These are phyloP conservation scores for Thraustotheca clavata DNA, from an alignment of 352 stramenopile genomes.

Conservation along the genomic window DNA sequence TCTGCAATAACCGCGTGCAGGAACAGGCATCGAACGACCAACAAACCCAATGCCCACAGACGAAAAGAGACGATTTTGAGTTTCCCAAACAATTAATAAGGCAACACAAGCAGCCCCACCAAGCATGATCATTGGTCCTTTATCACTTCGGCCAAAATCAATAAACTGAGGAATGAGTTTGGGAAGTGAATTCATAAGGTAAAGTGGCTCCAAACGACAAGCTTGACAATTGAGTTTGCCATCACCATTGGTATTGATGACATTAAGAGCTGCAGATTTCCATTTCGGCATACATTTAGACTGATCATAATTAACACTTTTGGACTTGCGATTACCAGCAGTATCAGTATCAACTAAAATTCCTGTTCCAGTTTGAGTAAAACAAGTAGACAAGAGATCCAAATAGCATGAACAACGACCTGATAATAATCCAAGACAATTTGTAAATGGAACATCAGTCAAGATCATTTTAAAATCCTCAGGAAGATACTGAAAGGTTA, in stretches of 20 bases:
- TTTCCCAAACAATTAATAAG: slow-evolving; percentile 22
- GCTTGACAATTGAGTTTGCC: slow-evolving; percentile 66
- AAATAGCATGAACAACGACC: slow-evolving; percentile 69
- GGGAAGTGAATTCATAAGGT: slow-evolving; percentile 2
- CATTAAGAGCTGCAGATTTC: slow-evolving; percentile 33
- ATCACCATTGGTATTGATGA: slow-evolving; percentile 35
- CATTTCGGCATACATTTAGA: slow-evolving; percentile 44
- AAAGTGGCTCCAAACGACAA: slow-evolving; percentile 60
- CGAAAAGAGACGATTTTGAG: slow-evolving; percentile 22
- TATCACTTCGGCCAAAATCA: slow-evolving; percentile 22
- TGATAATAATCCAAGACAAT: slow-evolving; percentile 52
- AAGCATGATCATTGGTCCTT: slow-evolving; percentile 10
- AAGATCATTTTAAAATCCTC: slow-evolving; percentile 69
- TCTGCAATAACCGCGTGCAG: slow-evolving; percentile 21
- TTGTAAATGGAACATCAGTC: slow-evolving; percentile 50
- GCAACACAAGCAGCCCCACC: slow-evolving; percentile 16
- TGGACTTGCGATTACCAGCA: slow-evolving; percentile 24
- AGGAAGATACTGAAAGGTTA: slow-evolving; percentile 38
- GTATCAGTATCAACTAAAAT: slow-evolving; percentile 22
- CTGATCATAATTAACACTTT: slow-evolving; percentile 41
- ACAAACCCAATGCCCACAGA: slow-evolving; percentile 24
- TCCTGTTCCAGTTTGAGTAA: slow-evolving; percentile 39
- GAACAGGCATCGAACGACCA: slow-evolving; percentile 23
- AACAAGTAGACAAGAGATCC: slow-evolving; percentile 56
- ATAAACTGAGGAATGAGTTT: slow-evolving; percentile 9